phyloP scores from a whole-genome alignment of 2,329 filamentous ascomycete genomes.

The Fusarium sp. region DNA sequence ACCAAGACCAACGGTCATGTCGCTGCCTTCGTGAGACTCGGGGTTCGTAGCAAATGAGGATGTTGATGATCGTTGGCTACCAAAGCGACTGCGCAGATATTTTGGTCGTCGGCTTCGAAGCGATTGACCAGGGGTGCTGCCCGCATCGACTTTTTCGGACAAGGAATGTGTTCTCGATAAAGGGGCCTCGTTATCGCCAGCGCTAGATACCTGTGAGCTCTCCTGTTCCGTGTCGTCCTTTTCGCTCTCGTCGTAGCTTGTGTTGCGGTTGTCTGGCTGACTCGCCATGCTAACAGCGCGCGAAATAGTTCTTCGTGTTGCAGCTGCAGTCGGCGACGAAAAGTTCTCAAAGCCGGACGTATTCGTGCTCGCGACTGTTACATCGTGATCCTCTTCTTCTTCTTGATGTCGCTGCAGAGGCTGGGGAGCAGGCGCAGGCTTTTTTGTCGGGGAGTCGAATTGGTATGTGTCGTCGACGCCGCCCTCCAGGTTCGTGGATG shows the following conservation, averaged over 20 bases:
- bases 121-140: constrained; percentile 58
- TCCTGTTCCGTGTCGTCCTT: constrained; percentile 43
- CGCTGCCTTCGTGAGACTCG: constrained; percentile 72
- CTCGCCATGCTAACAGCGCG: constrained; percentile 61
- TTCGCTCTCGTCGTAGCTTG: constrained; percentile 43
- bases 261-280: constrained; percentile 38
- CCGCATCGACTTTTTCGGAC: constrained; percentile 54
- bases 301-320: constrained; percentile 63
- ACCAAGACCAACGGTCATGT: constrained; percentile 73
- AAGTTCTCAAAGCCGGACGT: constrained; percentile 64
- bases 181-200: constrained; percentile 45
- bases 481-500: constrained; percentile 50
- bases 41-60: constrained; percentile 67
- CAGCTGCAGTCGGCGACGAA: constrained; percentile 66
- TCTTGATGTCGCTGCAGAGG: constrained; percentile 11
- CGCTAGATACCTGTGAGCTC: constrained; percentile 45
- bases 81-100: constrained; percentile 67
- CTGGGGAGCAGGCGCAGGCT: constrained; percentile 40
- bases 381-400: constrained; percentile 37
- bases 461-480: constrained; percentile 67
- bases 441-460: constrained; percentile 60
- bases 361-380: constrained; percentile 51
- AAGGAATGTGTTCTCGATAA: constrained; percentile 48
- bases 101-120: constrained; percentile 63
- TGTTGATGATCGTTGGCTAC: constrained; percentile 68